Evolutionary conservation across 192 early-diverging fungal genomes (phyloP).

Genomic region (Haplosporangium gracile): DNA sequence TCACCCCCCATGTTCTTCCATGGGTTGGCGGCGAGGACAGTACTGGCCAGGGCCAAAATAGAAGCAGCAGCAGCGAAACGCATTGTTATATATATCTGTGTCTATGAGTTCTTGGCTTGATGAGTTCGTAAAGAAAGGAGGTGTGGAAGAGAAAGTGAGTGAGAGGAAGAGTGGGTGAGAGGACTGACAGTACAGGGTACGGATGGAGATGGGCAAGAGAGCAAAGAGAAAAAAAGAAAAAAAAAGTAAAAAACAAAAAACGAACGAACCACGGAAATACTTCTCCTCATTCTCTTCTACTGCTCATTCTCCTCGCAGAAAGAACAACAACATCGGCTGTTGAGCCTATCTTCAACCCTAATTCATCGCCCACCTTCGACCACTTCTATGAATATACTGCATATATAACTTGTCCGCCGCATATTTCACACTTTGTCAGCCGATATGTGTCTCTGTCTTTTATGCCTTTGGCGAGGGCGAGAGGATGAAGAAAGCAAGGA

Average conservation of each 20-base stretch:
- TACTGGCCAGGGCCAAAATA: slow-evolving; percentile 23
- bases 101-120: neutral
- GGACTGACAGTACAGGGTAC: slow-evolving; percentile 13
- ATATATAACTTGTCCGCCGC: neutral
- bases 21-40: slow-evolving; percentile 15
- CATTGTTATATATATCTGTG: slow-evolving; percentile 22
- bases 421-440: neutral
- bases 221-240: slow-evolving; percentile 41
- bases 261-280: neutral
- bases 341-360: slow-evolving; percentile 4
- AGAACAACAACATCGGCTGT: slow-evolving; percentile 2
- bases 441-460: neutral
- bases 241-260: slow-evolving; percentile 3
- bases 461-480: neutral
- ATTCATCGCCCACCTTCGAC: neutral
- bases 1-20: slow-evolving; percentile 53
- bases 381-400: neutral
- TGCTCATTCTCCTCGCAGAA: neutral
- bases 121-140: neutral
- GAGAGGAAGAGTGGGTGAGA: neutral
- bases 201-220: slow-evolving; percentile 37
- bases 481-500: neutral
- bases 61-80: slow-evolving; percentile 31
- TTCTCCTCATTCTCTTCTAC: too few relatives aligned
- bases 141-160: neutral